Percentiles rank a stretch among this genome's conserved stretches.
Evolutionary conservation across 1,139 yeast genomes (phyloP).

Genomic region (Eremothecium coryli): DNA sequence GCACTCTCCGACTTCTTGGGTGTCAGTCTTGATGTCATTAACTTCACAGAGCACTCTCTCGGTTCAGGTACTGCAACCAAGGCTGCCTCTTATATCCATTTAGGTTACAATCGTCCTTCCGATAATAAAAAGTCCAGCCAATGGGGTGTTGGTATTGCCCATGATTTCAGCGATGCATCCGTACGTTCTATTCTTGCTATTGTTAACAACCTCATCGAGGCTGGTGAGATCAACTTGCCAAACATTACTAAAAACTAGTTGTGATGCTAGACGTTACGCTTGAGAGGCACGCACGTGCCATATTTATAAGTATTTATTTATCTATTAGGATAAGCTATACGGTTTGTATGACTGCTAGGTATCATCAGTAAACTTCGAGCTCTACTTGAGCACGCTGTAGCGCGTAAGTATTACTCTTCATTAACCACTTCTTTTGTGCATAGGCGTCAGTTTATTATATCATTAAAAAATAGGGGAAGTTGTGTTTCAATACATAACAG

Average conservation of each 20-base stretch:
- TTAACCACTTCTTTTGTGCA: no score
- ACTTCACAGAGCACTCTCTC: conserved; percentile 86
- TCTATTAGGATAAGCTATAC: no score
- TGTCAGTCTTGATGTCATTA: conserved; percentile 59
- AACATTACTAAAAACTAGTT: not conserved
- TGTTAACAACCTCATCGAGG: conserved; percentile 40
- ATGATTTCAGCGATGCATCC: conserved; percentile 88
- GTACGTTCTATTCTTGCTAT: conserved; percentile 71
- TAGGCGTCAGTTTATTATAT: no score
- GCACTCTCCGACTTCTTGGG: conserved; percentile 58
- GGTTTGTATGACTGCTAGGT: no score
- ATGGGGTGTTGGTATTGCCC: conserved; percentile 95
- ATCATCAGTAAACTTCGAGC: no score
- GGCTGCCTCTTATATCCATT: conserved; percentile 84
- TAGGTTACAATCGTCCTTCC: conserved; percentile 37
- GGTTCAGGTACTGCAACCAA: conserved; percentile 78
- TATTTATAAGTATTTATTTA: no score
- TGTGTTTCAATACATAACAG: no score
- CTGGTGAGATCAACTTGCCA: conserved; percentile 28
- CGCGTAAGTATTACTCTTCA: no score
- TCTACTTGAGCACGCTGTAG: no score
- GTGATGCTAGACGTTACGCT: no score
- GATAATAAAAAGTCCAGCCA: conserved; percentile 41
- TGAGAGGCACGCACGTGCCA: no score
- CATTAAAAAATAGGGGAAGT: no score